These are phyloP conservation scores for Starmera stellimalicola DNA, from an alignment of 1,139 yeast species.

Conservation along the genomic window DNA sequence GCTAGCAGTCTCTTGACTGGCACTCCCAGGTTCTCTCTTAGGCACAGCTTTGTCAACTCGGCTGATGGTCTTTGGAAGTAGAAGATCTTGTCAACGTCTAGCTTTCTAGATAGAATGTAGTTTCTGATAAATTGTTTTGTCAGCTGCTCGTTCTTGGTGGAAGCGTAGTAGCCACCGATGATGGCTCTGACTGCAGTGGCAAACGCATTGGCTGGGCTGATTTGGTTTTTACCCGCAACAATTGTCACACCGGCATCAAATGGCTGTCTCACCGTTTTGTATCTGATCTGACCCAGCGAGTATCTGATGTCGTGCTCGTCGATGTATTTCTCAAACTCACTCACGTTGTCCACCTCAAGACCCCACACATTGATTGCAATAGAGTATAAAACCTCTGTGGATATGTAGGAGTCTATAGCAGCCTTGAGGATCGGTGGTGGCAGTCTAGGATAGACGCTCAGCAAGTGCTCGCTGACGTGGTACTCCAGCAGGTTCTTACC, in stretches of 20 bases:
- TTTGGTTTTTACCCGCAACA: constrained; percentile 20
- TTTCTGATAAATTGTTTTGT: constrained; percentile 58
- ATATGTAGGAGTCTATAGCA: constrained; percentile 66
- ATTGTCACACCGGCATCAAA: constrained; percentile 35
- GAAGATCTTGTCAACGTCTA: constrained; percentile 66
- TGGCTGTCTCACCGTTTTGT: constrained; percentile 18
- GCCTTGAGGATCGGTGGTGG: constrained; percentile 71
- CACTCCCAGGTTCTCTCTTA: constrained; percentile 62
- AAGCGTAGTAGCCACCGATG: constrained; percentile 61
- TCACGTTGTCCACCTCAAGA: constrained; percentile 60
- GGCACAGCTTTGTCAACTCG: constrained; percentile 71
- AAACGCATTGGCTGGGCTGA: constrained; percentile 22
- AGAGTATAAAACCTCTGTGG: constrained; percentile 50
- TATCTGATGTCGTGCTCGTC: constrained; percentile 59
- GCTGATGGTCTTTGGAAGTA: constrained; percentile 80
- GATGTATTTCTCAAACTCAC: constrained; percentile 59
- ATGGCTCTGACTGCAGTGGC: constrained; percentile 63
- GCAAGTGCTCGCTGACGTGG: constrained; percentile 64
- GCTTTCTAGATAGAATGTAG: constrained; percentile 70
- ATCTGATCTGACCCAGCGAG: constrained; percentile 59
- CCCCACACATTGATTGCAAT: constrained; percentile 76
- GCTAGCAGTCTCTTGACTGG: constrained; percentile 82
- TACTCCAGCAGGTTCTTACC: constrained; percentile 74
- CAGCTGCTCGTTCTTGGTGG: constrained; percentile 46
- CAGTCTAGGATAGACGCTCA: constrained; percentile 77